Evolutionary conservation across 1,284 basidiomycete species (phyloP).

Genomic region (Irpex sp.): DNA sequence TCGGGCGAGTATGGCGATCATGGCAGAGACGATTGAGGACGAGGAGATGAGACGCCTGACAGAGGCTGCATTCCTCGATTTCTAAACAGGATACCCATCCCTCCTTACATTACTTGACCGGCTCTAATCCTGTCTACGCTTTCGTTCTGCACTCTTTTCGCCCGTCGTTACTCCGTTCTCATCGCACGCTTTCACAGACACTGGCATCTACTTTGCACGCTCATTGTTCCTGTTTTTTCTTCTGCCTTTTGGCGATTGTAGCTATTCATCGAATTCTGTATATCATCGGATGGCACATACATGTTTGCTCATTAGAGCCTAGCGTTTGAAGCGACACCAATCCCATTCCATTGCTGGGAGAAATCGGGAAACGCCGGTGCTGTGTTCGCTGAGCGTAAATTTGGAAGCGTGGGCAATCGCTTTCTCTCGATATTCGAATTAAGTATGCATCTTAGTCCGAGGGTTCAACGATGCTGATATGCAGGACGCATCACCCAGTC

Average conservation of each 20-base stretch:
- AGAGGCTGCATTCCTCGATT: constrained; percentile 65
- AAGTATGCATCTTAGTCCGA: too few species aligned
- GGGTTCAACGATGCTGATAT: too few species aligned
- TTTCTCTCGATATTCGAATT: too few species aligned
- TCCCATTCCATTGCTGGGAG: too few species aligned
- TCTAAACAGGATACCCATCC: constrained; percentile 5
- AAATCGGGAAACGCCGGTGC: too few species aligned
- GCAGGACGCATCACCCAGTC: too few species aligned
- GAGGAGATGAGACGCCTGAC: constrained; percentile 63
- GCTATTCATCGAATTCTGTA: background rate
- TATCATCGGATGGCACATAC: too few species aligned
- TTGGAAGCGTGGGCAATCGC: too few species aligned
- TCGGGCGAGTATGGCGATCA: constrained; percentile 47
- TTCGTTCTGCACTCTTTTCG: background rate
- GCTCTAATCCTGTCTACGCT: background rate
- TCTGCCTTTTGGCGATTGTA: background rate
- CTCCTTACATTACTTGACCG: background rate
- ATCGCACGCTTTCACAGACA: background rate
- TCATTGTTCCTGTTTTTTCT: background rate
- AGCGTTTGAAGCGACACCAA: too few species aligned
- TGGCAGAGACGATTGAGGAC: constrained; percentile 54
- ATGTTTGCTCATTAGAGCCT: too few species aligned
- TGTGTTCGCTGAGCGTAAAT: too few species aligned
- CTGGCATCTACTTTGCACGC: background rate
- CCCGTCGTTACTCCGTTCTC: background rate